Conservation (phyloP, 2,329 filamentous ascomycete genomes). For the Aspergillus ustus region DNA sequence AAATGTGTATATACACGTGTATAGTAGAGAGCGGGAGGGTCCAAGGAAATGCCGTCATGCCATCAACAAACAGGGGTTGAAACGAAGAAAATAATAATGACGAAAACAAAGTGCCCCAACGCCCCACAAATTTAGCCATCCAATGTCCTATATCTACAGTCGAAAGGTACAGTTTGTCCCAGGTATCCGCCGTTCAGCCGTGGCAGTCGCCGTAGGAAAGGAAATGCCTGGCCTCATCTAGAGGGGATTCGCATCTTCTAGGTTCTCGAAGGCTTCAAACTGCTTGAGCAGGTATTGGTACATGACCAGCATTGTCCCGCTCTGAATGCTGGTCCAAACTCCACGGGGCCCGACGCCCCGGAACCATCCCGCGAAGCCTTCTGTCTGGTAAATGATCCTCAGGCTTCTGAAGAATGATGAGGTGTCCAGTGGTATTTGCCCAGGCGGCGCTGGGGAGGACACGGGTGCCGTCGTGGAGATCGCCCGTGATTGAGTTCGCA, state of each 20-base stretch:
- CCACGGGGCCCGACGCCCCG: slow-evolving; percentile 88
- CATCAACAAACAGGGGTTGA: slow-evolving; percentile 14
- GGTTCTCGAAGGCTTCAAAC: slow-evolving; percentile 63
- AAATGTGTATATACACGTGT: slow-evolving; percentile 18
- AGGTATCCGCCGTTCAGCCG: background rate
- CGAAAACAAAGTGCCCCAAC: slow-evolving; percentile 16
- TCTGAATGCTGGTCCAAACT: slow-evolving; percentile 98
- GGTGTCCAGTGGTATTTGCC: slow-evolving; percentile 80
- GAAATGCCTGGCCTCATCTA: slow-evolving; percentile 10
- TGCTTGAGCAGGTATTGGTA: slow-evolving; percentile 86
- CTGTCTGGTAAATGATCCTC: slow-evolving; percentile 83
- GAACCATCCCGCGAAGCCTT: slow-evolving; percentile 90
- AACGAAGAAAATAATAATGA: slow-evolving; percentile 16
- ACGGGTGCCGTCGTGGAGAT: slow-evolving; percentile 92
- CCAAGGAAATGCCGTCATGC: slow-evolving; percentile 15
- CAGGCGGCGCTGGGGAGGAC: slow-evolving; percentile 78
- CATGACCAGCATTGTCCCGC: slow-evolving; percentile 92
- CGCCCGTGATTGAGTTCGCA: slow-evolving; percentile 63
- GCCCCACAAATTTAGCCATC: slow-evolving; percentile 22
- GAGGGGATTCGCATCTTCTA: slow-evolving; percentile 29
- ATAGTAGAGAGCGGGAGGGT: slow-evolving; percentile 6
- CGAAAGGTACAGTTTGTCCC: slow-evolving; percentile 12
- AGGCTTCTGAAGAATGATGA: slow-evolving; percentile 86
- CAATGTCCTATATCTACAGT: slow-evolving; percentile 31
- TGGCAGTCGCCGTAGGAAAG: background rate